Base-by-base conservation (phyloP, 1,284 basidiomycete genomes). In the Heterobasidion annosum region DNA sequence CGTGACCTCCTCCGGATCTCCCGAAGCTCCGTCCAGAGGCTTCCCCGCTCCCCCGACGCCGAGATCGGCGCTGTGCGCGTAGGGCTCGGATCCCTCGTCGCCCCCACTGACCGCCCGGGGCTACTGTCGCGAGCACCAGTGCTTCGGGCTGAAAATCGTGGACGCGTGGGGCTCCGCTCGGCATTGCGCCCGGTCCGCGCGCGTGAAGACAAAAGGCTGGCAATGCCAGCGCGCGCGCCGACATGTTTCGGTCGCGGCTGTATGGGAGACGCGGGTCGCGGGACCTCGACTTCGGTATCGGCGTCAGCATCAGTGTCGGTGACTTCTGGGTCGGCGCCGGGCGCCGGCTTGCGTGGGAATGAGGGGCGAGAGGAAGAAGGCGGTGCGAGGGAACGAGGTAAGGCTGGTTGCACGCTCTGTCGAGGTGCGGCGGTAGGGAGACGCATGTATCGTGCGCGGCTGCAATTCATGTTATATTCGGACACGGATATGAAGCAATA, bases 361-460 rank as follows among this genome's bases (percentile, higher is more conserved):
- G 56, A 56, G 55, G 40, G 50, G 58, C 59, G 57, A 62, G 49
- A 35, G 50, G 48, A 12, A 48, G 44, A 46, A 49, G 49, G 35
- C 2, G 37, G 64, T 46, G 10, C 43, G 25, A 25, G 49, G 15
- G 44, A 48, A 34, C 34, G 51, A 32, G 58, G 55, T 32, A 18
- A 34, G 43, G n/a, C 54, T 34, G 51, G 58, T 34, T 45, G 51
- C 10, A 53, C 47, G 15, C 51, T 60, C 32, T 57, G 54, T 40
- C 52, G 52, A 35, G 61, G 51, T 25, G 65, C 64, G 12, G 69
- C 66, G 25, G 78, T 73, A 2, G 88, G 84, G 32, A 91, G 73
- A 54, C 84, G 82, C 55, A 91, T 75, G 68, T 88, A 87, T 59
- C 87, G 73, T 44, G 81, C 81, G 47, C 81, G 81, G 54, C 80